Evolutionary conservation across 768 basidiomycete species (phyloP).

Genomic region (Boletellus ananiceps): DNA sequence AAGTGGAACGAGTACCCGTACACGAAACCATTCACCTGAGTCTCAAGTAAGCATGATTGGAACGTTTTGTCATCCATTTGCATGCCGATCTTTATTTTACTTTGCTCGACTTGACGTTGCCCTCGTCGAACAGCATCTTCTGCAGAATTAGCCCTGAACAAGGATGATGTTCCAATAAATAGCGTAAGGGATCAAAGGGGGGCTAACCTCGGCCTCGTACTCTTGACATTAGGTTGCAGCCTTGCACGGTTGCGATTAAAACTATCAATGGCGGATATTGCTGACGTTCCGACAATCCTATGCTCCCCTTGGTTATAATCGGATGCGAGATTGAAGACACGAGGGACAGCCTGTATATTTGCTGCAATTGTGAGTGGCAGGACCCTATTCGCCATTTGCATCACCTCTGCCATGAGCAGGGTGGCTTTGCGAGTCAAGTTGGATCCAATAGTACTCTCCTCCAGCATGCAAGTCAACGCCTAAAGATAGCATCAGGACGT

Average conservation of each 20-base stretch:
- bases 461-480: conserved; percentile 83
- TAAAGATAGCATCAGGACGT: conserved; percentile 27
- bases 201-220: conserved; percentile 60
- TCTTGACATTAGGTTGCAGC: conserved; percentile 56
- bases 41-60: conserved; percentile 78
- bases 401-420: conserved; percentile 83
- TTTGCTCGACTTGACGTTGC: conserved; percentile 87
- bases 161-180: neutral
- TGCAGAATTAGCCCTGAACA: conserved; percentile 63
- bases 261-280: conserved; percentile 85
- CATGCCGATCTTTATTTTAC: conserved; percentile 83
- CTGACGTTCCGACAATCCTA: conserved; percentile 77
- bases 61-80: conserved; percentile 96
- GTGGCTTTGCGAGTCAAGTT: conserved; percentile 87
- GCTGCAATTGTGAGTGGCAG: conserved; percentile 80
- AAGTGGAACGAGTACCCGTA: neutral
- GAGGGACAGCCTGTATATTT: conserved; percentile 80
- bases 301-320: conserved; percentile 74
- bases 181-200: neutral
- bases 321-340: conserved; percentile 79
- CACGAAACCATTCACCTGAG: conserved; percentile 52
- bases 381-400: conserved; percentile 84
- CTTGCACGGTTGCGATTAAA: conserved; percentile 86
- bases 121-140: conserved; percentile 85
- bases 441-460: conserved; percentile 69